Conservation (phyloP, 106 monocot genomes). For the Dendrobium chrysotoxum region DNA sequence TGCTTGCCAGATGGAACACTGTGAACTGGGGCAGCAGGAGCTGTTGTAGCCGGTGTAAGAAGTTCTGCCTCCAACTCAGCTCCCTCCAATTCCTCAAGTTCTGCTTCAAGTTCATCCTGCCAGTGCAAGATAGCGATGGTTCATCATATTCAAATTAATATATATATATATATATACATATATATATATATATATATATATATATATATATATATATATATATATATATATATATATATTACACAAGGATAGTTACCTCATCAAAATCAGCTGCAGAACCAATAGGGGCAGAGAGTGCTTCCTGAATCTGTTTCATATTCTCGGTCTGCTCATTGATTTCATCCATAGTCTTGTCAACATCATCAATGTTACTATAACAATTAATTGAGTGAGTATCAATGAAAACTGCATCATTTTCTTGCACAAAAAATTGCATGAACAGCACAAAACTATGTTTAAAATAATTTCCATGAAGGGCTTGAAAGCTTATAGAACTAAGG, state of each 20-base stretch:
- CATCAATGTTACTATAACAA: conserved; percentile 54
- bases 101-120: conserved; percentile 74
- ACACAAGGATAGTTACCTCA: conserved; percentile 23
- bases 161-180: background rate
- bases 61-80: conserved; percentile 60
- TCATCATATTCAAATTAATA: background rate
- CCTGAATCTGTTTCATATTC: conserved; percentile 68
- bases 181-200: background rate
- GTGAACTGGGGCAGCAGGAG: conserved; percentile 28
- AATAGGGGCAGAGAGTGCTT: conserved; percentile 49
- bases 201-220: too few relatives aligned
- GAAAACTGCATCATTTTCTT: background rate
- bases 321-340: conserved; percentile 72
- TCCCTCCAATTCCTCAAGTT: conserved; percentile 65
- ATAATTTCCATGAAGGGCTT: background rate
- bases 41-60: conserved; percentile 53
- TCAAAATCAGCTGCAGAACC: conserved; percentile 68
- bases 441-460: background rate
- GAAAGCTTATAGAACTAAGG: background rate
- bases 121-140: conserved; percentile 5
- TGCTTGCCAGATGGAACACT: conserved; percentile 24
- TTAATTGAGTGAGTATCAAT: background rate
- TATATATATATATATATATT: background rate
- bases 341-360: conserved; percentile 75
- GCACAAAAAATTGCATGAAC: conserved; percentile 3